These are phyloP conservation scores for Pythium aphanidermatum DNA, from an alignment of 352 stramenopile species.

Conservation along the genomic window DNA sequence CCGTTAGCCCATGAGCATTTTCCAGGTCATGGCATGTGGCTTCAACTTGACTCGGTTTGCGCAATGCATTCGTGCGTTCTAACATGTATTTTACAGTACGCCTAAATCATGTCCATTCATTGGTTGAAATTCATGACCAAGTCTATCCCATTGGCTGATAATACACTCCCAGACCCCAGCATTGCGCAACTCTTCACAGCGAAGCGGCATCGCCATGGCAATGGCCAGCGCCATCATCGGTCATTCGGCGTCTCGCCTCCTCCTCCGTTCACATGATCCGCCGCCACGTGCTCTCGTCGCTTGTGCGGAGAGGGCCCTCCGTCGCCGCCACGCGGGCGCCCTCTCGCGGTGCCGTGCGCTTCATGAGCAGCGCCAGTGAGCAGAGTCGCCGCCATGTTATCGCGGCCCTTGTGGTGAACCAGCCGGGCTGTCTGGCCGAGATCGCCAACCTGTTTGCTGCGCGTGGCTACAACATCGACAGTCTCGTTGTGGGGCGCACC, in stretches of 20 bases:
- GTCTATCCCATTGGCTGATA: slow-evolving; percentile 8
- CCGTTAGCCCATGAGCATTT: slow-evolving; percentile 13
- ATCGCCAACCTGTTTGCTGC: slow-evolving; percentile 83
- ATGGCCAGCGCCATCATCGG: neutral
- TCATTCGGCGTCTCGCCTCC: neutral
- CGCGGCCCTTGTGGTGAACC: slow-evolving; percentile 78
- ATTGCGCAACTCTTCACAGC: slow-evolving; percentile 21
- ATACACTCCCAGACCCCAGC: neutral
- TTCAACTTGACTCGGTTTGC: slow-evolving; percentile 23
- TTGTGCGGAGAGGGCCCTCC: slow-evolving; percentile 16
- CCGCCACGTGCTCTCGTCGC: slow-evolving; percentile 14
- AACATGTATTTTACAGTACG: slow-evolving; percentile 5
- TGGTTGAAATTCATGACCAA: slow-evolving; percentile 1
- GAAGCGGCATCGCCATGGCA: neutral
- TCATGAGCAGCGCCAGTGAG: slow-evolving; percentile 21
- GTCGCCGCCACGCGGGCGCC: neutral
- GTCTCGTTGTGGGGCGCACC: slow-evolving; percentile 76
- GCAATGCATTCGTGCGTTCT: slow-evolving; percentile 8
- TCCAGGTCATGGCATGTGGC: slow-evolving; percentile 3
- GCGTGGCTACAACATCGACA: slow-evolving; percentile 86
- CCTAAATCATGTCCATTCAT: neutral
- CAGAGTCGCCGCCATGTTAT: slow-evolving; percentile 75
- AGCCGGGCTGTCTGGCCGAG: slow-evolving; percentile 78
- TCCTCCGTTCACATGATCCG: slow-evolving; percentile 14
- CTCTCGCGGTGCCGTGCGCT: slow-evolving; percentile 22